phyloP scores from a whole-genome alignment of 345 rosid species.

The Trapa bicornis region DNA sequence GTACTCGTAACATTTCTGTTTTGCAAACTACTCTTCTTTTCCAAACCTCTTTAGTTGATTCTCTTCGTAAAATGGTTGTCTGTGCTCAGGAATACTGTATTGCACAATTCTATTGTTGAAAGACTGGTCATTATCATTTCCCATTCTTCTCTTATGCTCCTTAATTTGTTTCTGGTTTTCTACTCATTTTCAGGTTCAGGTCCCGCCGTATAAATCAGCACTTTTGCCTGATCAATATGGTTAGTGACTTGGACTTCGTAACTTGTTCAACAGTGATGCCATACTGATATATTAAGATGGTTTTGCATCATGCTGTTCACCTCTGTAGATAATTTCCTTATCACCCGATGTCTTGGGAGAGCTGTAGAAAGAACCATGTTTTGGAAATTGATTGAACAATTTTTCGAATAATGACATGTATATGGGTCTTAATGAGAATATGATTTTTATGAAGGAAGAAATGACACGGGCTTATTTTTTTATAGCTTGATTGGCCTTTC shows the following conservation, averaged over 20 bases:
- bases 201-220: slow-evolving; percentile 24
- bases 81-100: background rate
- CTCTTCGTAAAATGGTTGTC: background rate
- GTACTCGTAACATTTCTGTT: slow-evolving; percentile 14
- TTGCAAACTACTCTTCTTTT: background rate
- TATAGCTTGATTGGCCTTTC: background rate
- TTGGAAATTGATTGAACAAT: background rate
- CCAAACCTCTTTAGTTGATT: background rate
- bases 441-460: background rate
- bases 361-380: background rate
- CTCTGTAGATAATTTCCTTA: background rate
- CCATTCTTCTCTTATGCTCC: background rate
- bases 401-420: background rate
- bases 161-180: background rate
- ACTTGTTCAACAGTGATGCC: background rate
- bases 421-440: background rate
- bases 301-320: background rate
- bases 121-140: background rate
- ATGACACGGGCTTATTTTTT: background rate
- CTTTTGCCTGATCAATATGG: slow-evolving; percentile 21
- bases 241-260: slow-evolving; percentile 13
- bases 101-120: background rate
- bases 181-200: slow-evolving; percentile 17
- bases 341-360: background rate
- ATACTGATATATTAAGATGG: background rate